Evolutionary conservation across 2,329 filamentous ascomycete genomes (phyloP), one percentile per base, ranked within the genome.

Genomic region (Alternaria novae-zelandiae): DNA sequence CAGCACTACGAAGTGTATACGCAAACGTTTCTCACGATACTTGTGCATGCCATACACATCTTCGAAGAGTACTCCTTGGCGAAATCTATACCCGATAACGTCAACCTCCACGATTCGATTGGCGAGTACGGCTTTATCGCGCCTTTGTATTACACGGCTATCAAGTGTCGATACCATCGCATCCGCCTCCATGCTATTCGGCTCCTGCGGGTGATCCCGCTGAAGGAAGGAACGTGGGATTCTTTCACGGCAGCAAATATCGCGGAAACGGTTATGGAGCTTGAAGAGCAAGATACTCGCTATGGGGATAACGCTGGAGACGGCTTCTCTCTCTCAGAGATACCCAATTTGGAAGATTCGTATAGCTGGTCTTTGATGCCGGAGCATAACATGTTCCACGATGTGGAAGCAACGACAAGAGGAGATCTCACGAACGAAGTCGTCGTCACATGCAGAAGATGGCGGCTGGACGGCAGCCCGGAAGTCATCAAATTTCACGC

Each of bases 191-290:
- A 82, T 36, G 82, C 82, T 0, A 66, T 82, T 2, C 66, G 61
- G 3, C 61, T 83, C 0, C 66, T 84, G 0, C 69, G 70, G 17
- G 63, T 64, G 2, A 59, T 67, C 1, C 65, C 70, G 3, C 78
- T 82, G 45, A 74, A 78, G 20, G 82, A 84, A 67, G 81, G 80
- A 0, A 76, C 84, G 5, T 85, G 83, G 82, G 80, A 83, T 58
- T 61, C 61, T 10, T 17, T 57, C 17, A 26, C 65, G 9, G 54
- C 54, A 7, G 54, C 51, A 1, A 57, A 56, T 30, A 57, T 70
- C 11, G 66, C 58, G 5, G 41, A 30, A n/a, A 26, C 49, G 12
- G 63, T 65, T 2, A 63, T 63, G 45, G n/a, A 45, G 28, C 21
- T 59, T 28, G 63, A 65, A 47, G 63, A 61, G 21, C 25, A 50